Evolutionary conservation across 2,329 filamentous ascomycete genomes (phyloP), one percentile per base, ranked within the genome.

Genomic region (Scytalidium lignicola): DNA sequence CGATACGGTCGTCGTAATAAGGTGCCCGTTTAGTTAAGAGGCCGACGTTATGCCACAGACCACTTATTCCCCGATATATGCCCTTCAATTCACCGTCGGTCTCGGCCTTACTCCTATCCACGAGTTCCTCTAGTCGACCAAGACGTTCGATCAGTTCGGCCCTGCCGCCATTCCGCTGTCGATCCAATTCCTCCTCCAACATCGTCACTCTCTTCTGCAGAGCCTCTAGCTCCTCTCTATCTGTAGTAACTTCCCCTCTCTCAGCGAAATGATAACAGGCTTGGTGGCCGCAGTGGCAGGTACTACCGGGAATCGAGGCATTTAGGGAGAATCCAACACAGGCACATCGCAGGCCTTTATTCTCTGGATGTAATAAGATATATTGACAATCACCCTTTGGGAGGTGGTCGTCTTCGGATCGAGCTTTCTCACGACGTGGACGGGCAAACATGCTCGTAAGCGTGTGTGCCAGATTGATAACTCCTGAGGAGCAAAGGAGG

Each of bases 351-450:
- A 79, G 71, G 46, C 79, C 78, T 56, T 75, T 78, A 61, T 79
- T 69, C 57, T 79, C 76, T 5, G 79, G 76, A 48, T 76, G 70
- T 22, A 79, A 68, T 23, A 83, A 63, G 53, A 83, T 81, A 57
- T 78, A 82, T 51, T 78, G 76, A 56, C 79, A 83, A 56, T 80
- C 76, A 26, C 79, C 79, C 55, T 74, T 70, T 13, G 79, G 79
- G 19, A 83, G 69, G 44, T 69, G 70, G 32, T 69, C 54, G 47
- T 78, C 75, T 17, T 54, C 49, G 17, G 46, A 49, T 49, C 52
- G 53, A 28, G 58, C 54, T 53, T 56, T 63, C 48, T 60, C 59
- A 57, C 55, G 58, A 47, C 55, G 61, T 26, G 56, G 60, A 46
- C 60, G 59, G 44, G 58, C 57, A 43, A 58, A 62, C 55, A 61